phyloP scores from a whole-genome alignment of 176 grass and related monocot genomes.

The Oryza glaberrima region DNA sequence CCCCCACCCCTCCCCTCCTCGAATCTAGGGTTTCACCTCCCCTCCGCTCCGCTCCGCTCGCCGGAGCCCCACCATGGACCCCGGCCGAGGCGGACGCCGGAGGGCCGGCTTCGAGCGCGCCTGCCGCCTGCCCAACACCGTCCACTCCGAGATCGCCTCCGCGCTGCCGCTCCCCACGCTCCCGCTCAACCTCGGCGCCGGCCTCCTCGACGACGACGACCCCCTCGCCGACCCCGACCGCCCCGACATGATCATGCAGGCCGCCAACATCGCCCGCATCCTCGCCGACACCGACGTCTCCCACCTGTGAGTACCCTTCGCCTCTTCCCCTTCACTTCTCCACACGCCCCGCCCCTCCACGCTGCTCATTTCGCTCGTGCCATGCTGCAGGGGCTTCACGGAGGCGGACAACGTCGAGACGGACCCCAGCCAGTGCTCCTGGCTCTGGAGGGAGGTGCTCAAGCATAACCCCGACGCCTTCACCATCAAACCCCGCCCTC shows the following conservation, averaged over 20 bases:
- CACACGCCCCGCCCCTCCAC: not conserved
- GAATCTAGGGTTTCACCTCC: conserved; percentile 56
- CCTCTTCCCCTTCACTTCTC: not conserved
- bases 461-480: conserved; percentile 83
- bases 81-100: not conserved
- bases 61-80: conserved; percentile 34
- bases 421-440: conserved; percentile 63
- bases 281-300: conserved; percentile 78
- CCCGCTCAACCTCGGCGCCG: conserved; percentile 67
- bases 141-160: conserved; percentile 76
- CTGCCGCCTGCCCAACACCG: conserved; percentile 83
- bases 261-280: conserved; percentile 73
- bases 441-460: conserved; percentile 88
- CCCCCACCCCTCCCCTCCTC: not conserved
- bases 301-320: conserved; percentile 57
- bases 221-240: conserved; percentile 55
- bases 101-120: conserved; percentile 64
- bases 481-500: conserved; percentile 30
- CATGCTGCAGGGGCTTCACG: conserved; percentile 58
- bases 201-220: conserved; percentile 47
- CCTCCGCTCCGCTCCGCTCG: not conserved
- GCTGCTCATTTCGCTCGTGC: not conserved
- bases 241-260: conserved; percentile 81
- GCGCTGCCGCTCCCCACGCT: conserved; percentile 76
- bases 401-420: conserved; percentile 54